Conservation (phyloP, 1,139 yeast genomes). For the Yamadazyma membranifaciens region DNA sequence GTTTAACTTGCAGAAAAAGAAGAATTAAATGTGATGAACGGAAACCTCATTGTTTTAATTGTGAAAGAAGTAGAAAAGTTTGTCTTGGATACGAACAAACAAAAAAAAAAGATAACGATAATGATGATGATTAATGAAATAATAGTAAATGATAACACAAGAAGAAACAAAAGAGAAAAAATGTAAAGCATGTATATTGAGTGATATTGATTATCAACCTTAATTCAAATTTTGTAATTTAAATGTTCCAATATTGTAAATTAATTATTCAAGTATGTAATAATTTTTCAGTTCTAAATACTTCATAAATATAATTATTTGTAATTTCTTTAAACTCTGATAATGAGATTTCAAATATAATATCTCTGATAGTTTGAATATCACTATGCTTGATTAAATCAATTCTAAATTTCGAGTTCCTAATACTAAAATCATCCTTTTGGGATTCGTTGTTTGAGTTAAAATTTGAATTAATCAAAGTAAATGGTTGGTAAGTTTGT, state of each 20-base stretch:
- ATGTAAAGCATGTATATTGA: neutral
- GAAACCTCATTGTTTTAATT: conserved; percentile 70
- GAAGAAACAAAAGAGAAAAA: neutral
- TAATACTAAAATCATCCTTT: neutral
- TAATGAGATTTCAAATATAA: conserved; percentile 62
- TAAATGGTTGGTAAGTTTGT: conserved; percentile 21
- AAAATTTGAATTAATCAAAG: conserved; percentile 19
- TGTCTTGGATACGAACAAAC: conserved; percentile 64
- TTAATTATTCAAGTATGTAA: neutral
- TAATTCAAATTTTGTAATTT: too few species aligned
- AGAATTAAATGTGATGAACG: conserved; percentile 75
- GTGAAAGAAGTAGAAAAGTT: conserved; percentile 66
- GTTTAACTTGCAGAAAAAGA: conserved; percentile 70
- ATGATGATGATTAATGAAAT: conserved; percentile 4
- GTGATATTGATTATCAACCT: conserved; percentile 3
- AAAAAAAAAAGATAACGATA: conserved; percentile 16
- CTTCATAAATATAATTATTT: conserved; percentile 58
- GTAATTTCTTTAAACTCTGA: conserved; percentile 68
- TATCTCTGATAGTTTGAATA: conserved; percentile 54
- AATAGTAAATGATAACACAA: neutral
- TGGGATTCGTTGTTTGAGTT: neutral
- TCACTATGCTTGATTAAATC: conserved; percentile 55
- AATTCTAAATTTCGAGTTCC: conserved; percentile 12
- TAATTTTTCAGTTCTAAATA: conserved; percentile 43
- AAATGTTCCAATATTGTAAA: too few species aligned